Base-by-base conservation (phyloP, 2,329 filamentous ascomycete species). In the Pyrenophora teres region DNA sequence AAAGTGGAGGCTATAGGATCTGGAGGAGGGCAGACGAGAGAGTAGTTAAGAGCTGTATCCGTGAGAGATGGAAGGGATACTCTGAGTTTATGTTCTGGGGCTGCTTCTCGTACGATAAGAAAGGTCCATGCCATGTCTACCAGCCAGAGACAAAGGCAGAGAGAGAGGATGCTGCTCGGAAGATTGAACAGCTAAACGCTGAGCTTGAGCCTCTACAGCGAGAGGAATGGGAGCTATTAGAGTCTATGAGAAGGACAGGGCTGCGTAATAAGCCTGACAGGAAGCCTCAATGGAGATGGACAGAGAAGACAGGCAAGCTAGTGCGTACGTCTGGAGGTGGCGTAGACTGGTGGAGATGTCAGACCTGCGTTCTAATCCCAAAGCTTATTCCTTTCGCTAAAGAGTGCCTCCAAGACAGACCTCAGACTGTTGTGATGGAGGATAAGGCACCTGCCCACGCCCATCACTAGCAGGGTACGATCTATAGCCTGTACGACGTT, bases 21-120 rank as follows among this genome's bases (percentile, higher is more conserved):
- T 59, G n/a, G 49, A 43, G 49, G 13, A 53, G 36, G 31, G 31
- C 36, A 13, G 37, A 59, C 25, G 27, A 59, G 44, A 16, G 25
- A 15, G 37, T 56, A 31, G 8, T 59, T 18, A 35, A 39, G 30
- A 47, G 52, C 36, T 59, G 37, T 56, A 56, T 56, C 15, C 19
- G 21, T 13, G 31, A 54, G 33, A 46, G 38, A 13, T 60, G 15
- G 54, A 60, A 60, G 33, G 48, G 46, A 15, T 57, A 54, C 33
- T 57, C 27, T 53, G 35, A 56, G 40, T 59, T 59, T 40, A 59
- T 59, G 50, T 59, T 59, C 16, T 56, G 37, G 53, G 50, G 45
- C 16, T 21, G 49, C 36, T 58, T 58, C 21, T 52, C 31, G 5
- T 59, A 54, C 25, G 7, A 59, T 25, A 46, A 40, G 31, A 52